These are phyloP conservation scores for Cladophialophora immunda DNA, from an alignment of 2,329 filamentous ascomycete species.

Conservation along the genomic window DNA sequence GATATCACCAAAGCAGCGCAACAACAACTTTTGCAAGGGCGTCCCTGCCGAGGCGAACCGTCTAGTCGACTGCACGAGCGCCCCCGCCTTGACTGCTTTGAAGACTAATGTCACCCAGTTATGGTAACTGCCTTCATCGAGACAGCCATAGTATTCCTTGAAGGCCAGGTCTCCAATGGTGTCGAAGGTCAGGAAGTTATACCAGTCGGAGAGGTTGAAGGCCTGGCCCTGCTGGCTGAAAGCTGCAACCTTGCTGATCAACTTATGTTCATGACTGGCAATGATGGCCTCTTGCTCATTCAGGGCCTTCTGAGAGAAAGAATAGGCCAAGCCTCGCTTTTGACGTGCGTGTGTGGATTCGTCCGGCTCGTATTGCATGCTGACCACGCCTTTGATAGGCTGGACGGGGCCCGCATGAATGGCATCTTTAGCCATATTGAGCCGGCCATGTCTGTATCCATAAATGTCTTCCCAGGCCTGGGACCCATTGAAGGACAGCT, in stretches of 20 bases:
- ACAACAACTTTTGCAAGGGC: no score
- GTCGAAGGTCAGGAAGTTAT: constrained; percentile 37
- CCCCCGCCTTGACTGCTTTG: constrained; percentile 32
- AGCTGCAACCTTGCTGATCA: constrained; percentile 26
- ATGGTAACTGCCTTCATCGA: constrained; percentile 42
- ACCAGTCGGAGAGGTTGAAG: constrained; percentile 32
- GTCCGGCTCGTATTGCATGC: constrained; percentile 25
- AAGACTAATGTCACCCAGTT: constrained; percentile 45
- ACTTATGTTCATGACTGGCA: constrained; percentile 22
- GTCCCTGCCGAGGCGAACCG: no score
- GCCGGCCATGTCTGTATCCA: constrained; percentile 40
- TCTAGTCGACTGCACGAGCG: constrained; percentile 45
- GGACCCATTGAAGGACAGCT: constrained; percentile 44
- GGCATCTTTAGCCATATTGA: constrained; percentile 34
- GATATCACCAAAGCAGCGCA: no score
- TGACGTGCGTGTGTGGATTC: constrained; percentile 45
- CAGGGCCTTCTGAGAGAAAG: constrained; percentile 48
- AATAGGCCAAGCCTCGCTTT: constrained; percentile 44
- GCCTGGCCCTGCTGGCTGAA: constrained; percentile 11
- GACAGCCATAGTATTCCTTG: constrained; percentile 46
- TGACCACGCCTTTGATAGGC: constrained; percentile 8
- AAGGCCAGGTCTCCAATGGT: constrained; percentile 45
- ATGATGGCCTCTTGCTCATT: constrained; percentile 46
- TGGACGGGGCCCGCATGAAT: constrained; percentile 24
- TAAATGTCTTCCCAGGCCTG: constrained; percentile 45